Evolutionary conservation across 352 stramenopile genomes (phyloP), one percentile per base, ranked within the genome.

Genomic region (Pythium brachiatum): DNA sequence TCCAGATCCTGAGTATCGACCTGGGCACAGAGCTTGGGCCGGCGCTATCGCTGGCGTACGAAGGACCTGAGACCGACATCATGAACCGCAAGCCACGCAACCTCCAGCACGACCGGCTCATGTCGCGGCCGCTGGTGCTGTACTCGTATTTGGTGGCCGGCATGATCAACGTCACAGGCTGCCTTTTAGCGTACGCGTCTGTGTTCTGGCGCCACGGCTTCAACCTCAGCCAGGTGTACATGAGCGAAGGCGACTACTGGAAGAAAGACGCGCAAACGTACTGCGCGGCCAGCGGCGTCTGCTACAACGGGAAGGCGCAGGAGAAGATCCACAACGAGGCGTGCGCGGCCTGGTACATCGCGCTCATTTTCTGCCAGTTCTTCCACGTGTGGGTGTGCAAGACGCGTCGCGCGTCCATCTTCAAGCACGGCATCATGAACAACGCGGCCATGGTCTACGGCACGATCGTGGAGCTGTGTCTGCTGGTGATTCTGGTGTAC

Each of bases 1-100:
- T 97, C 16, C 78, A 96, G 47, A 96, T 97, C 56, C 70, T 97
- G 23, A 79, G 70, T 51, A 90, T 97, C 48, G 89, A 97, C 64
- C 73, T 97, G 2, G 83, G 81, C n/a, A 97, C 87, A 0, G 92
- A 98, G 61, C 88, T 97, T 11, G 76, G 86, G 31, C 89, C 89
- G 1, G 89, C 88, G 15, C 91, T 98, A 48, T 95, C 89, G 7
- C 80, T 97, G 32, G 89, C 88, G 13, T 96, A 89, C 62, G 92
- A 98, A 68, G 69, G 64, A 11, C 57, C 81, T 0, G 83, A 92
- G 55, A 72, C 68, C 7, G 83, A 94, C 58, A 92, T 94, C 43
- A 96, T 96, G 87, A 63, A 71, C n/a, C 74, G 85, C 2, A 73
- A 68, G 0, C 82, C 86, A 16, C 73, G 85, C 9, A 73, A 96